Percentiles rank a stretch among this genome's conserved stretches.
These are phyloP conservation scores for Cryptococcus sp. DNA, from an alignment of 1,284 basidiomycete species.

Conservation along the genomic window DNA sequence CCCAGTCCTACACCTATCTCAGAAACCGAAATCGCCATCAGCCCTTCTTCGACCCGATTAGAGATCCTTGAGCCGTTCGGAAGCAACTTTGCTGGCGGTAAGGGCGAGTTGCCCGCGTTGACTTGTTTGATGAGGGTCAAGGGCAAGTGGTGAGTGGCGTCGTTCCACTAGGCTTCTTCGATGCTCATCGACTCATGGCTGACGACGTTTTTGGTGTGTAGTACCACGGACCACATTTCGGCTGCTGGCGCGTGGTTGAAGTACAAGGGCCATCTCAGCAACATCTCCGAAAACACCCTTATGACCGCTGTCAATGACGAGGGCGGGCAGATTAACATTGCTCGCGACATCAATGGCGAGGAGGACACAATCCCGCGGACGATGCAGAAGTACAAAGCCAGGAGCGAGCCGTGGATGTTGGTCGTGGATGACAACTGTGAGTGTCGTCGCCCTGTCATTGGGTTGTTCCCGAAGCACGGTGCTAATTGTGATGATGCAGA, in stretches of 20 bases:
- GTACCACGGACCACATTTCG: constrained; percentile 94
- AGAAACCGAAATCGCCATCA: constrained; percentile 76
- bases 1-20: constrained; percentile 75
- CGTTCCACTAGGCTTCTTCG: no score
- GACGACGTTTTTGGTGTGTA: constrained; percentile 3
- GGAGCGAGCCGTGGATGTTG: constrained; percentile 86
- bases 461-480: background rate
- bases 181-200: background rate
- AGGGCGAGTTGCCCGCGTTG: constrained; percentile 75
- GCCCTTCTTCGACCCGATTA: constrained; percentile 76
- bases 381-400: constrained; percentile 81
- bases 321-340: constrained; percentile 84
- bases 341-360: constrained; percentile 67
- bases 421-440: constrained; percentile 84
- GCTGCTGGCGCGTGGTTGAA: constrained; percentile 97
- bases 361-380: constrained; percentile 83
- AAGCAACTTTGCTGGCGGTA: constrained; percentile 70
- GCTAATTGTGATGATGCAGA: constrained; percentile 51
- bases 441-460: constrained; percentile 8
- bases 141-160: constrained; percentile 71
- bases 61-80: constrained; percentile 85
- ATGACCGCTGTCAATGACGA: constrained; percentile 88
- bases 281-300: constrained; percentile 95
- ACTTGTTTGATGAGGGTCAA: constrained; percentile 86
- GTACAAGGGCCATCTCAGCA: constrained; percentile 90